Conservation (phyloP, 768 basidiomycete genomes). For the Royoungia palumana region DNA sequence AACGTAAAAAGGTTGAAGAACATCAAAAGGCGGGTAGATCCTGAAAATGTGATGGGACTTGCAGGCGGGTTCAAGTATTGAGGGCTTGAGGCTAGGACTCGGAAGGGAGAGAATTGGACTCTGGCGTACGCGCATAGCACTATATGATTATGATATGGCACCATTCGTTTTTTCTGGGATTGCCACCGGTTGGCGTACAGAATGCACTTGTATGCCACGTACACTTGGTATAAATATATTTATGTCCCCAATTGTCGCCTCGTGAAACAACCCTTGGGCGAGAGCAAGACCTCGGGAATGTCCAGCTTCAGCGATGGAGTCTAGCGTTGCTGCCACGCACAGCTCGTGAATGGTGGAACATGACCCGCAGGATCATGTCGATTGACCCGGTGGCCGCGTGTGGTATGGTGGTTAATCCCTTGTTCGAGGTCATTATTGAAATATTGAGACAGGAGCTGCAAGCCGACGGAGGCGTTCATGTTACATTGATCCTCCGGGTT, state of each 20-base stretch:
- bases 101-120: neutral
- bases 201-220: too few species aligned
- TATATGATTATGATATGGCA: neutral
- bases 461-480: conserved; percentile 3
- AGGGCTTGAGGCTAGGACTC: conserved; percentile 4
- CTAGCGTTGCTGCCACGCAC: conserved; percentile 3
- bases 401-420: conserved; percentile 27
- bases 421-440: neutral
- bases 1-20: conserved; percentile 41
- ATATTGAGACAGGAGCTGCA: neutral
- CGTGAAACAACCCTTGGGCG: neutral
- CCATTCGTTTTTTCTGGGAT: neutral
- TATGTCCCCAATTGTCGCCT: neutral
- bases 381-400: conserved; percentile 13
- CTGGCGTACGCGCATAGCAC: conserved; percentile 7
- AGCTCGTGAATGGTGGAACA: conserved; percentile 2
- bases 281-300: neutral
- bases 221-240: too few species aligned
- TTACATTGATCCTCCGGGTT: conserved; percentile 19
- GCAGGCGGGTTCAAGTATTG: conserved; percentile 64
- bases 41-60: conserved; percentile 58
- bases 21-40: conserved; percentile 50
- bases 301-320: conserved; percentile 5
- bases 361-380: conserved; percentile 11
- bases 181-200: neutral